Base-by-base conservation (phyloP, 768 basidiomycete genomes). In the Mrakia gelida region DNA sequence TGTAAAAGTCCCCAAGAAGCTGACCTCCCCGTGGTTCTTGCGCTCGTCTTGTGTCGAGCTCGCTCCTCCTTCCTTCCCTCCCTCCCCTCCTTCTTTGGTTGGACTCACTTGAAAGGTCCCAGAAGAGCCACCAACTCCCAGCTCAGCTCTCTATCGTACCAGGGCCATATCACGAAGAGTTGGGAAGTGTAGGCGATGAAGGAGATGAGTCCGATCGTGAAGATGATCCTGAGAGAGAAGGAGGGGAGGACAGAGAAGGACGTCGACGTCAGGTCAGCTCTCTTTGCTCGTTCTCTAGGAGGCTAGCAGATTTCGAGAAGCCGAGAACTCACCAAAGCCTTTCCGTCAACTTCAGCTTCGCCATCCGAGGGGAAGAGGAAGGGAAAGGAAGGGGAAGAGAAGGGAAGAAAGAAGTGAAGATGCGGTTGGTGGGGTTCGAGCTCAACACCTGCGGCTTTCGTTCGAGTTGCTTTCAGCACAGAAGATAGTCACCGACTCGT, bases 161-260 rank as follows among this genome's bases (percentile, higher is more conserved):
- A 97, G 30, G 94, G 94, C 93, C 89, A 89, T 83, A 97, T 90
- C 79, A 98, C 87, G 85, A 92, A 95, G 81, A 94, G 88, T 84
- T 98, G 96, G 2, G 91, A 90, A 9, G 92, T 91, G 84, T 93
- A 93, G 2, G 92, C 89, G 80, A 98, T 94, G 84, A 98, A 98
- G 10, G 81, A 81, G 80, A 87, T 85, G 62, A 87, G 81, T 6
- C 34, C 52, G 18, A 34, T 73, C 52, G 72, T 73, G 30, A 34
- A 32, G 30, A 6, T 26, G 15, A 73, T 54, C 72, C 72, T 75
- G 43, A 45, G 30, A 41, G 67, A 18, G 67, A 45, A 43, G 26
- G 18, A 61, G 28, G 21, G 45, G 49, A 41, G 43, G 63, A 15
- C 0, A 18, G 38, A 30, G 59, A 23, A 34, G n/a, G n/a, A 8